Conservation (phyloP, 2,329 filamentous ascomycete species). For the Fusarium sp. region DNA sequence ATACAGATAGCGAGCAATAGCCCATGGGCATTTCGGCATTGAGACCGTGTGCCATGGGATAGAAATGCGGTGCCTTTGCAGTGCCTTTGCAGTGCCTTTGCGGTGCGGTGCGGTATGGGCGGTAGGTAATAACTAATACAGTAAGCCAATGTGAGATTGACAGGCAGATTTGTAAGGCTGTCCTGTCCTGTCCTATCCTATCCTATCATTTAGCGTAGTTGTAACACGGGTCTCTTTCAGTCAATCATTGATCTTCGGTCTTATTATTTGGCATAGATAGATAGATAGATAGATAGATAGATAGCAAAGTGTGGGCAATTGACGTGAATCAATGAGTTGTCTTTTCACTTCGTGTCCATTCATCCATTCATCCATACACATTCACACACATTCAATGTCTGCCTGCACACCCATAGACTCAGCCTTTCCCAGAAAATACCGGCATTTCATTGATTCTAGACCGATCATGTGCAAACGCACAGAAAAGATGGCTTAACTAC, state of each 20-base stretch:
- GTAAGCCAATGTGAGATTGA: background rate
- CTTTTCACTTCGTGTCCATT: background rate
- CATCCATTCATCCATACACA: background rate
- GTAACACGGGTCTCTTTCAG: slow-evolving; percentile 8
- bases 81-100: slow-evolving; percentile 13
- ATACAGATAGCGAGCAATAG: background rate
- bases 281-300: background rate
- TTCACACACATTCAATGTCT: background rate
- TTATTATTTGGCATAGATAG: slow-evolving; percentile 2
- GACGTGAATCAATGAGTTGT: background rate
- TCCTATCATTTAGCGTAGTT: slow-evolving; percentile 16
- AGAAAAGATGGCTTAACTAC: background rate
- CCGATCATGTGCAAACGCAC: slow-evolving; percentile 25
- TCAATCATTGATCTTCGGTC: slow-evolving; percentile 5
- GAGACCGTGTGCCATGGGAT: background rate
- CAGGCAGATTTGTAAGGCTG: slow-evolving; percentile 20
- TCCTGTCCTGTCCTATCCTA: background rate
- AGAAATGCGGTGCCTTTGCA: slow-evolving; percentile 16
- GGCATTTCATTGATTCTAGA: slow-evolving; percentile 22
- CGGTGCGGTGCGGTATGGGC: slow-evolving; percentile 10
- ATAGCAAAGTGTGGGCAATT: slow-evolving; percentile 1
- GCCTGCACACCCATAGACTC: slow-evolving; percentile 7
- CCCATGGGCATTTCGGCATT: slow-evolving; percentile 6
- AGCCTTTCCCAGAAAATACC: background rate
- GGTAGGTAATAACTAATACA: background rate